These are phyloP conservation scores for Claviceps maximensis DNA, from an alignment of 2,329 filamentous ascomycete genomes.

Conservation along the genomic window DNA sequence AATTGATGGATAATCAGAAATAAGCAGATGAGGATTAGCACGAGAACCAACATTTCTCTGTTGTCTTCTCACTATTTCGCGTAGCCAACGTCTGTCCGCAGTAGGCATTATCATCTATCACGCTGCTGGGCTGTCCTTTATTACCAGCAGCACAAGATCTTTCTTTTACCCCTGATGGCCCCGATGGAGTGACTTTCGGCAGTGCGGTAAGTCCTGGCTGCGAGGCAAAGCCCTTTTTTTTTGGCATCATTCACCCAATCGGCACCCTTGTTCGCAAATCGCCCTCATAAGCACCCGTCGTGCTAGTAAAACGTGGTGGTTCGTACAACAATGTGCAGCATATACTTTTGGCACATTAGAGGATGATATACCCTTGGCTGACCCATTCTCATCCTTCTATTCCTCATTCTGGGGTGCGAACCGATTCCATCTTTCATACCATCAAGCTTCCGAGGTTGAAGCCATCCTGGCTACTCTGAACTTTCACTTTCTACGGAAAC, in stretches of 20 bases:
- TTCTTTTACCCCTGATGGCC: neutral
- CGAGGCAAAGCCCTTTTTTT: too few relatives aligned
- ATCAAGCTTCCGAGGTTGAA: neutral
- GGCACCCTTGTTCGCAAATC: neutral
- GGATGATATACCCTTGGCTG: neutral
- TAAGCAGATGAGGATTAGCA: too few relatives aligned
- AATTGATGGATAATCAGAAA: too few relatives aligned
- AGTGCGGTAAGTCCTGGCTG: too few relatives aligned
- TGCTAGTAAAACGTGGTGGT: neutral
- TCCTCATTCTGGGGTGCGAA: neutral
- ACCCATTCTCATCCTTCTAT: slow-evolving; percentile 1
- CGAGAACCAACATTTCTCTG: too few relatives aligned
- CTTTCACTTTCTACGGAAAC: slow-evolving; percentile 7
- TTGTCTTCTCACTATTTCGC: too few relatives aligned
- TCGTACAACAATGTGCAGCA: neutral
- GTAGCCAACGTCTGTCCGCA: neutral
- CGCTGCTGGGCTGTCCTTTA: neutral
- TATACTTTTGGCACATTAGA: neutral
- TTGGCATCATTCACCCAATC: neutral
- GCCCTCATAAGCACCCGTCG: neutral
- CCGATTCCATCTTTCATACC: neutral
- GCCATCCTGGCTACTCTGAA: neutral
- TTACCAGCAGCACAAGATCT: neutral
- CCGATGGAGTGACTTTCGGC: neutral
- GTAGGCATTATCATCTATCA: neutral